These are phyloP conservation scores for Dioszegia crocea DNA, from an alignment of 768 basidiomycete genomes.

Conservation along the genomic window DNA sequence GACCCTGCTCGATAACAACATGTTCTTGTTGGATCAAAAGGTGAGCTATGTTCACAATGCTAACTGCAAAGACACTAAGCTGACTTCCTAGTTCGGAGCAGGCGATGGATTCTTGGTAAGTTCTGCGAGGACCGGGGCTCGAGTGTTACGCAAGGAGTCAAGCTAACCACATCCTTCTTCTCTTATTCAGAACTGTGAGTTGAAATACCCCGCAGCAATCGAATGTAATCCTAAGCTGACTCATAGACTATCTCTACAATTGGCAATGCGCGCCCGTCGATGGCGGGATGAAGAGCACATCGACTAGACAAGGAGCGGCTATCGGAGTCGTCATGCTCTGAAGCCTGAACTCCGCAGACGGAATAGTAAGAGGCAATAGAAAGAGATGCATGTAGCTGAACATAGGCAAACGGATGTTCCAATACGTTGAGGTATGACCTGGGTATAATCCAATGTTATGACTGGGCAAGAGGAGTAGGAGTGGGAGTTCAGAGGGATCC, in stretches of 20 bases:
- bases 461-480: no score
- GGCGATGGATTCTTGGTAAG: constrained; percentile 73
- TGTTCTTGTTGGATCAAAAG: constrained; percentile 75
- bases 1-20: constrained; percentile 88
- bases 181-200: constrained; percentile 21
- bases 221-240: not conserved
- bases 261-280: constrained; percentile 80
- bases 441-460: no score
- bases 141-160: not conserved
- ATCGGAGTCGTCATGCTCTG: constrained; percentile 82
- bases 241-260: constrained; percentile 74
- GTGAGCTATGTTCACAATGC: not conserved
- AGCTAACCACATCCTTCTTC: constrained; percentile 2
- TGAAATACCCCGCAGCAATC: not conserved
- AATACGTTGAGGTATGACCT: no score
- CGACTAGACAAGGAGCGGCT: constrained; percentile 53
- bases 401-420: no score
- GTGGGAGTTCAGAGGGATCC: no score
- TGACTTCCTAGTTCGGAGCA: constrained; percentile 63
- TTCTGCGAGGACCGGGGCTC: not conserved
- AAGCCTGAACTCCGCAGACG: no score
- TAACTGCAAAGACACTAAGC: not conserved
- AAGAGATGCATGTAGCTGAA: no score
- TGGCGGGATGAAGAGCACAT: constrained; percentile 56
- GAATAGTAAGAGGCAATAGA: no score